These are phyloP conservation scores for Fusarium sp. DNA, from an alignment of 2,329 filamentous ascomycete species.

Conservation along the genomic window DNA sequence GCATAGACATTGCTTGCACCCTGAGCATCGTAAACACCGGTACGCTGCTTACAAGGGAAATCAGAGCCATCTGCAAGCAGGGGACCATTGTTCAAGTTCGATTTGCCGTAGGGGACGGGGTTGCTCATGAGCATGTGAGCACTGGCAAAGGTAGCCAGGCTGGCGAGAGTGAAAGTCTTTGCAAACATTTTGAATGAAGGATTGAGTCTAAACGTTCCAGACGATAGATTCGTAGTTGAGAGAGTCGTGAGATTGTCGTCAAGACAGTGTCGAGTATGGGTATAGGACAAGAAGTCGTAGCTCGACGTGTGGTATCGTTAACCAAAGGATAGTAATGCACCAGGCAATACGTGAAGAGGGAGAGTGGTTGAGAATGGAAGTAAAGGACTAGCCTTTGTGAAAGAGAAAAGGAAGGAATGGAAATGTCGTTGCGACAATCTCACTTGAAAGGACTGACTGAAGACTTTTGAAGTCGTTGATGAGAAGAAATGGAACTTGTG, in stretches of 20 bases:
- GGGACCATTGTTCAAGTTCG: constrained; percentile 69
- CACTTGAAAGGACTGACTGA: constrained; percentile 44
- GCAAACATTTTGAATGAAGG: constrained; percentile 61
- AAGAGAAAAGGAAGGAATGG: constrained; percentile 44
- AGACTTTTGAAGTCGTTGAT: constrained; percentile 44
- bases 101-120: constrained; percentile 71
- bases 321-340: constrained; percentile 44
- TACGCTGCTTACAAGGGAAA: constrained; percentile 85
- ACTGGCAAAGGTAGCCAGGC: constrained; percentile 69
- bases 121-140: constrained; percentile 82
- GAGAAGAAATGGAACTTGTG: constrained; percentile 23
- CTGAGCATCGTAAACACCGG: constrained; percentile 58
- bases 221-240: constrained; percentile 43
- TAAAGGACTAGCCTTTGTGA: constrained; percentile 45
- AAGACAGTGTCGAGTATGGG: constrained; percentile 44
- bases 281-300: constrained; percentile 37
- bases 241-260: constrained; percentile 42
- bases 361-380: constrained; percentile 34
- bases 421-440: constrained; percentile 46
- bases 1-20: constrained; percentile 69
- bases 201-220: constrained; percentile 46
- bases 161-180: constrained; percentile 63
- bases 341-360: constrained; percentile 40
- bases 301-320: constrained; percentile 31
- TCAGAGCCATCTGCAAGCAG: constrained; percentile 69